phyloP scores from a whole-genome alignment of 352 stramenopile genomes.

The Phytophthora fragariaefolia region DNA sequence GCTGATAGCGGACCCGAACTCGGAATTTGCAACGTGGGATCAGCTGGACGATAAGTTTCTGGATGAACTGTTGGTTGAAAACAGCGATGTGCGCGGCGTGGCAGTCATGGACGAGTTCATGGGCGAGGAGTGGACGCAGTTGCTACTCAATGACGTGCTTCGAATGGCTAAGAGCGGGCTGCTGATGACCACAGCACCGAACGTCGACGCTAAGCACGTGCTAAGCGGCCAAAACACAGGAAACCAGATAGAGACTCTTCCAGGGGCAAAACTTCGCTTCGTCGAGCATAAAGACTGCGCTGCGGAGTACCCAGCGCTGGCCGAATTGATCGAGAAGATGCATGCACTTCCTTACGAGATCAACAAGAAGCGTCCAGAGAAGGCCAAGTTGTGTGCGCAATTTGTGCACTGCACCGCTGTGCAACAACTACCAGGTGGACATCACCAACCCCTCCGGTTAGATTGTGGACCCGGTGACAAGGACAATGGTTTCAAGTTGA shows the following conservation, averaged over 20 bases:
- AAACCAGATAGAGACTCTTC: slow-evolving; percentile 8
- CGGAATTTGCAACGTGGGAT: slow-evolving; percentile 69
- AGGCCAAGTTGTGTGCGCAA: slow-evolving; percentile 63
- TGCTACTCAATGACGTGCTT: slow-evolving; percentile 71
- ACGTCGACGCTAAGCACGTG: slow-evolving; percentile 32
- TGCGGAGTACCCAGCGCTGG: slow-evolving; percentile 67
- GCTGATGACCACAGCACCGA: slow-evolving; percentile 44
- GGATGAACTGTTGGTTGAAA: slow-evolving; percentile 35
- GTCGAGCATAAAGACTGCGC: slow-evolving; percentile 63
- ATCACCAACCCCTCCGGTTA: slow-evolving; percentile 61
- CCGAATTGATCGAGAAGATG: slow-evolving; percentile 78
- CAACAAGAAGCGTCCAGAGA: slow-evolving; percentile 65
- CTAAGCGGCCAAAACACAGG: slow-evolving; percentile 16
- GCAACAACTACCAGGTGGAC: slow-evolving; percentile 48
- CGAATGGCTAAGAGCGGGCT: slow-evolving; percentile 65
- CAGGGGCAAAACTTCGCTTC: slow-evolving; percentile 60
- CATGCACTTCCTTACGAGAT: slow-evolving; percentile 84
- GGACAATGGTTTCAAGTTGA: slow-evolving; percentile 83
- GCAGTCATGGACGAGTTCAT: slow-evolving; percentile 80
- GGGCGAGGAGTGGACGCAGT: slow-evolving; percentile 74
- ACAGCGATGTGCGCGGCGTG: slow-evolving; percentile 33
- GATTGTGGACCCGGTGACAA: slow-evolving; percentile 74
- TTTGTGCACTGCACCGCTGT: slow-evolving; percentile 72
- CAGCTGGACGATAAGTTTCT: slow-evolving; percentile 63
- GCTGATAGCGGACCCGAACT: slow-evolving; percentile 61